Percentiles rank a stretch among this genome's conserved stretches.
These are phyloP conservation scores for Akanthomyces lecanii DNA, from an alignment of 2,329 filamentous ascomycete species.

Conservation along the genomic window DNA sequence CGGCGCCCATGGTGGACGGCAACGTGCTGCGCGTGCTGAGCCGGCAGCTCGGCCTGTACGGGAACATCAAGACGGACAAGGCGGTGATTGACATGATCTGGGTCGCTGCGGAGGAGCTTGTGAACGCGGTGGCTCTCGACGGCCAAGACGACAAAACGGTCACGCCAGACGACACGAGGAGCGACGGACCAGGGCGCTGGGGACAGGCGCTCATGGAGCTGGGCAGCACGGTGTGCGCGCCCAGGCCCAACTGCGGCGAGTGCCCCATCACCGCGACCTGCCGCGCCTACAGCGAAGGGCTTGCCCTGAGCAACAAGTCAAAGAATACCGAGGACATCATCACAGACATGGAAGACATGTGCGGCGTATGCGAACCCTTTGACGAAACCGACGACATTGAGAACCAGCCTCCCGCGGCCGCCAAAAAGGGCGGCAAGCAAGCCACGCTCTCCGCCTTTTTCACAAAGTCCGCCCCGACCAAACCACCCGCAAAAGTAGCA, in stretches of 20 bases:
- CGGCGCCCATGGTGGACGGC: constrained; percentile 59
- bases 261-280: constrained; percentile 51
- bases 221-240: constrained; percentile 58
- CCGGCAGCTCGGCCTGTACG: constrained; percentile 54
- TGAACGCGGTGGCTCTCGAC: constrained; percentile 43
- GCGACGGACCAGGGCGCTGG: constrained; percentile 55
- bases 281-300: constrained; percentile 47
- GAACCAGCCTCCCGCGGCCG: constrained; percentile 9
- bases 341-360: constrained; percentile 48
- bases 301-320: constrained; percentile 26
- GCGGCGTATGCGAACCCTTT: constrained; percentile 45
- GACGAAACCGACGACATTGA: constrained; percentile 18
- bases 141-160: constrained; percentile 18
- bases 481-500: constrained; percentile 8
- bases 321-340: constrained; percentile 15
- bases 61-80: constrained; percentile 54
- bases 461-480: constrained; percentile 17
- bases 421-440: constrained; percentile 25
- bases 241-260: constrained; percentile 51
- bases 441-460: constrained; percentile 35
- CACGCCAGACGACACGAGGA: constrained; percentile 30
- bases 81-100: constrained; percentile 50
- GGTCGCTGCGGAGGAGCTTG: constrained; percentile 54
- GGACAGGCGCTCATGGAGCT: constrained; percentile 64
- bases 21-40: constrained; percentile 60